Evolutionary conservation across 2,329 filamentous ascomycete genomes (phyloP).

Genomic region (Colletotrichum phormii): DNA sequence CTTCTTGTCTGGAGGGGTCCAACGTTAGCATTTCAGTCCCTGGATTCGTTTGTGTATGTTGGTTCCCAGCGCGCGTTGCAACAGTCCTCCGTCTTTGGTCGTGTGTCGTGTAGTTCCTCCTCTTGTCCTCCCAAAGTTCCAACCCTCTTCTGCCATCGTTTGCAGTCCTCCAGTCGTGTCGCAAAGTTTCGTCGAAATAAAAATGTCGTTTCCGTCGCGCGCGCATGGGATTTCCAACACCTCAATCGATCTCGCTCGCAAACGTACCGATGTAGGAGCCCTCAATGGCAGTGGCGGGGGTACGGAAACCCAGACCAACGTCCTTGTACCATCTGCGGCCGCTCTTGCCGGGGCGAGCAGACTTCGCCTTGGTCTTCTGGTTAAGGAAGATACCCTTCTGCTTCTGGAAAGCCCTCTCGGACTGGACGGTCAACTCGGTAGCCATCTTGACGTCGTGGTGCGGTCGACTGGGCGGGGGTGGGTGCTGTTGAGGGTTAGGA

Average conservation of each 20-base stretch:
- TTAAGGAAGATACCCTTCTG: constrained; percentile 99
- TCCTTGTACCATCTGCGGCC: constrained; percentile 99
- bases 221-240: neutral
- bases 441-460: constrained; percentile 73
- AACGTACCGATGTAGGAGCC: constrained; percentile 98
- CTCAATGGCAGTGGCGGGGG: constrained; percentile 98
- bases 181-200: constrained; percentile 1
- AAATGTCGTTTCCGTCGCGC: neutral
- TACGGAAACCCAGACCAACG: constrained; percentile 98
- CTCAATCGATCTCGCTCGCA: constrained; percentile 35
- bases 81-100: neutral
- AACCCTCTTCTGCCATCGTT: neutral
- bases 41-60: neutral
- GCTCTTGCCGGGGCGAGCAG: constrained; percentile 88
- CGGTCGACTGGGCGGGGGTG: constrained; percentile 35
- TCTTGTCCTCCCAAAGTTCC: neutral
- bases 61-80: neutral
- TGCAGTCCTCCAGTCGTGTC: constrained; percentile 7
- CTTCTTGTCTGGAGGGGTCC: constrained; percentile 87
- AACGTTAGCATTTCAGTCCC: constrained; percentile 26
- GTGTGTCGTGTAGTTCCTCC: neutral
- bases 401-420: constrained; percentile 99
- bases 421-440: constrained; percentile 99
- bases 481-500: constrained; percentile 37
- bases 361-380: constrained; percentile 91